A percentile compares a stretch with the other conserved stretches of the same genome.
Conservation (phyloP, 2,329 filamentous ascomycete species). For the Escovopsis sp. region DNA sequence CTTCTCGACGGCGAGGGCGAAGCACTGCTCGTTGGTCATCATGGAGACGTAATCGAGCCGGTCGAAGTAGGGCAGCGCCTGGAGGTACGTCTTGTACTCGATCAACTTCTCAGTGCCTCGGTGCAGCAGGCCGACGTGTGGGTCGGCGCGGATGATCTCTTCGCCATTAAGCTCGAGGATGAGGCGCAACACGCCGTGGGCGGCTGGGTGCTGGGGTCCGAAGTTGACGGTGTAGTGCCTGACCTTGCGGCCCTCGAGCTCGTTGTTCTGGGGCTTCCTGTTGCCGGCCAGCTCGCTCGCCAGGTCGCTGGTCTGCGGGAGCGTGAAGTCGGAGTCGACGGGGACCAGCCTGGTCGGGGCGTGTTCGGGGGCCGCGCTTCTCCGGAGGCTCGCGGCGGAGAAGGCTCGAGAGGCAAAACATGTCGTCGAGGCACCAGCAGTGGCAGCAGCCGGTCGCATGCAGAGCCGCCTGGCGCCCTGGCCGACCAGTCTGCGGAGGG, state of each 20-base stretch:
- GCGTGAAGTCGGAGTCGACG: conserved; percentile 48
- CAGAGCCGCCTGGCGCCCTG: conserved; percentile 54
- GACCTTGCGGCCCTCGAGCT: conserved; percentile 60
- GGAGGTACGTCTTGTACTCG: conserved; percentile 98
- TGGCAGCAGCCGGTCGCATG: conserved; percentile 25
- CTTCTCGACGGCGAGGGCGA: conserved; percentile 91
- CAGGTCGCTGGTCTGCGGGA: conserved; percentile 33
- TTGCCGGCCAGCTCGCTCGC: conserved; percentile 25
- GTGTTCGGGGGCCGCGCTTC: conserved; percentile 41
- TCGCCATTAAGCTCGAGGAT: conserved; percentile 97
- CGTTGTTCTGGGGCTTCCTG: conserved; percentile 33
- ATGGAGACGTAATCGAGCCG: conserved; percentile 98
- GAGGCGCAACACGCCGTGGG: conserved; percentile 91
- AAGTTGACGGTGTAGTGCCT: conserved; percentile 99
- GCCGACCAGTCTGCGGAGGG: conserved; percentile 59
- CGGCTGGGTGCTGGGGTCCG: conserved; percentile 93
- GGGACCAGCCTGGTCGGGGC: conserved; percentile 47
- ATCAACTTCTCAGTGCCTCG: conserved; percentile 98
- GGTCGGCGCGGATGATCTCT: conserved; percentile 91
- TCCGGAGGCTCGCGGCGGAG: conserved; percentile 48
- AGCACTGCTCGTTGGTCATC: conserved; percentile 99
- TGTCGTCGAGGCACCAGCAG: conserved; percentile 7
- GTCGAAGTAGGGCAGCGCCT: conserved; percentile 97
- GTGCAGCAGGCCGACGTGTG: conserved; percentile 91
- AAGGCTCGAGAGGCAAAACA: conserved; percentile 39